phyloP scores from a whole-genome alignment of 2,329 filamentous ascomycete species.

The Fusarium hainanense region DNA sequence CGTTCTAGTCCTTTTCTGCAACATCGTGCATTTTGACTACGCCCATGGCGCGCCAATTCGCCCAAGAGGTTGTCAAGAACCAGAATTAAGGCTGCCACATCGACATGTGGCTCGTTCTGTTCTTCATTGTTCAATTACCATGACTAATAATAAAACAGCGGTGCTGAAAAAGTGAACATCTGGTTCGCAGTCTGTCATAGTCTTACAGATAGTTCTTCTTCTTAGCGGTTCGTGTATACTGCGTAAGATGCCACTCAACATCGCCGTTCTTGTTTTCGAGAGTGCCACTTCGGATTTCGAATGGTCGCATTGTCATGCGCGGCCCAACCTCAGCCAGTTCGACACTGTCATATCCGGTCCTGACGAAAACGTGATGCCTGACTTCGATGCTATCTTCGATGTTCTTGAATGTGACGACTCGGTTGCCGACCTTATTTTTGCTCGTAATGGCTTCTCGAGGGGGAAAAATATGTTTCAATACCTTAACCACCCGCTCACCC shows the following conservation, averaged over 20 bases:
- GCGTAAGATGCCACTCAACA: slow-evolving; percentile 94
- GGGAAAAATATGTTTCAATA: slow-evolving; percentile 94
- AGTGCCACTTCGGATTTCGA: slow-evolving; percentile 91
- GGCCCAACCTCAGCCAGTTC: slow-evolving; percentile 91
- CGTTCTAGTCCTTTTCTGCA: slow-evolving; percentile 5
- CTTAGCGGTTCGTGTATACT: slow-evolving; percentile 91
- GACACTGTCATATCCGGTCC: slow-evolving; percentile 89
- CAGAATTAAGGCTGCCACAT: slow-evolving; percentile 1
- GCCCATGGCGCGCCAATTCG: neutral
- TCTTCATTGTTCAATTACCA: neutral
- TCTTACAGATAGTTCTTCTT: slow-evolving; percentile 94
- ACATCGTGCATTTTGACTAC: neutral
- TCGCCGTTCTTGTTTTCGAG: slow-evolving; percentile 95
- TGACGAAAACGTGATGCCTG: slow-evolving; percentile 84
- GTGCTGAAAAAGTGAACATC: neutral
- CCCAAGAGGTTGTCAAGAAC: neutral
- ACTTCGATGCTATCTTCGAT: slow-evolving; percentile 95
- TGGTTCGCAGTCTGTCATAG: neutral
- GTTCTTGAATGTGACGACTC: slow-evolving; percentile 94
- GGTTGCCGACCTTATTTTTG: slow-evolving; percentile 81
- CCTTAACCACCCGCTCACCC: slow-evolving; percentile 85
- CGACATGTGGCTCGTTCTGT: neutral
- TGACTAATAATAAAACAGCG: neutral
- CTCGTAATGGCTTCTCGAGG: slow-evolving; percentile 80
- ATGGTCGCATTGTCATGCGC: slow-evolving; percentile 95